Evolutionary conservation across 805 yeast species (phyloP).

Genomic region (Cyberlindnera americana): DNA sequence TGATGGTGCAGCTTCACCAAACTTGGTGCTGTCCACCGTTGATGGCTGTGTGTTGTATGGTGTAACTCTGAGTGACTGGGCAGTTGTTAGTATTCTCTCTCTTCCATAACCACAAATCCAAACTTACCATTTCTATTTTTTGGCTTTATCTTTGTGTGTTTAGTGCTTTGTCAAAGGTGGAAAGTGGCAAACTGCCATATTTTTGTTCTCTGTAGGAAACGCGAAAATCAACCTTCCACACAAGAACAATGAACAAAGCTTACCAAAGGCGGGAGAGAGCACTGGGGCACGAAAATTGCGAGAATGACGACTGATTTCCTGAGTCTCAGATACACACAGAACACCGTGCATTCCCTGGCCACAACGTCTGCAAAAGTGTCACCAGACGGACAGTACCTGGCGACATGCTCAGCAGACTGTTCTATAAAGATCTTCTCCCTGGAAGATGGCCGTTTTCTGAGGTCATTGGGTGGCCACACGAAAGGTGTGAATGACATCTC

Average conservation of each 20-base stretch:
- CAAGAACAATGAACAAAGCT: too few species aligned
- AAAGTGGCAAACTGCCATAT: too few species aligned
- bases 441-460: conserved; percentile 31
- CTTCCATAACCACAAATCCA: too few species aligned
- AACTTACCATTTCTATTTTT: background rate
- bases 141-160: background rate
- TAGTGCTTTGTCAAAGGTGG: too few species aligned
- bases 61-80: conserved; percentile 40
- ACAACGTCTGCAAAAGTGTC: conserved; percentile 53
- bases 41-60: conserved; percentile 48
- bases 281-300: too few species aligned
- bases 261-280: too few species aligned
- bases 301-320: background rate
- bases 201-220: too few species aligned
- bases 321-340: conserved; percentile 5
- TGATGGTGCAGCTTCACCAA: conserved; percentile 51
- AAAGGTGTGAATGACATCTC: conserved; percentile 70
- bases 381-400: conserved; percentile 56
- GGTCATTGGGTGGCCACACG: conserved; percentile 52
- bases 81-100: background rate
- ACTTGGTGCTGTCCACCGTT: conserved; percentile 47
- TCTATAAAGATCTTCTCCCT: conserved; percentile 57
- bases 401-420: conserved; percentile 56
- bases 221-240: too few species aligned
- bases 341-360: conserved; percentile 4